A percentile compares a stretch with the other conserved stretches of the same genome.
phyloP scores from a whole-genome alignment of 1,139 yeast genomes.

The Kazachstania sp. region DNA sequence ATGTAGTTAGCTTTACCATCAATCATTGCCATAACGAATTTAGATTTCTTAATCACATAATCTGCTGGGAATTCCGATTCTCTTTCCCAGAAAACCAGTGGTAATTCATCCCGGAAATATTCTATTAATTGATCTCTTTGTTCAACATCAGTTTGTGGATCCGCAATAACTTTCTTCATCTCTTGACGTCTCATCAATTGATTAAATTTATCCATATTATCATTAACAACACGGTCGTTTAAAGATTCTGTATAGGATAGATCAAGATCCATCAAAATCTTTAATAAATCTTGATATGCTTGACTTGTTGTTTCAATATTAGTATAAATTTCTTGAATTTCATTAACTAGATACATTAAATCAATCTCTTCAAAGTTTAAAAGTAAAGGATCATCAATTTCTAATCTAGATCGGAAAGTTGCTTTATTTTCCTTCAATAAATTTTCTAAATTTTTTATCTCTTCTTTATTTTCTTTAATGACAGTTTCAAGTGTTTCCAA shows the following conservation, averaged over 20 bases:
- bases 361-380: conserved; percentile 21
- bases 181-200: conserved; percentile 10
- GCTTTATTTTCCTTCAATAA: conserved; percentile 10
- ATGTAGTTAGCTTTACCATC: conserved; percentile 19
- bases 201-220: conserved; percentile 18
- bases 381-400: conserved; percentile 18
- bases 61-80: conserved; percentile 18
- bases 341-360: conserved; percentile 11
- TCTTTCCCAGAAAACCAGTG: conserved; percentile 23
- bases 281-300: conserved; percentile 21
- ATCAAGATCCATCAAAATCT: conserved; percentile 26
- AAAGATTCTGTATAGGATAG: conserved; percentile 28
- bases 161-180: conserved; percentile 13
- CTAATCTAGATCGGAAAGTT: conserved; percentile 15
- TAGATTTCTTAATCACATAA: conserved; percentile 23
- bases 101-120: conserved; percentile 25
- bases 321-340: conserved; percentile 17
- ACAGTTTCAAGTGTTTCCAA: conserved; percentile 3
- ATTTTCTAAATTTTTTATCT: conserved; percentile 12
- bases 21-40: conserved; percentile 22
- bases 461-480: conserved; percentile 10
- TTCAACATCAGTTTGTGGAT: conserved; percentile 19
- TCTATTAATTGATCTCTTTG: conserved; percentile 22
- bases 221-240: conserved; percentile 33
- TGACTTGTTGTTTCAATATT: conserved; percentile 16